Conservation (phyloP, 768 basidiomycete species). For the Amanita rubescens region DNA sequence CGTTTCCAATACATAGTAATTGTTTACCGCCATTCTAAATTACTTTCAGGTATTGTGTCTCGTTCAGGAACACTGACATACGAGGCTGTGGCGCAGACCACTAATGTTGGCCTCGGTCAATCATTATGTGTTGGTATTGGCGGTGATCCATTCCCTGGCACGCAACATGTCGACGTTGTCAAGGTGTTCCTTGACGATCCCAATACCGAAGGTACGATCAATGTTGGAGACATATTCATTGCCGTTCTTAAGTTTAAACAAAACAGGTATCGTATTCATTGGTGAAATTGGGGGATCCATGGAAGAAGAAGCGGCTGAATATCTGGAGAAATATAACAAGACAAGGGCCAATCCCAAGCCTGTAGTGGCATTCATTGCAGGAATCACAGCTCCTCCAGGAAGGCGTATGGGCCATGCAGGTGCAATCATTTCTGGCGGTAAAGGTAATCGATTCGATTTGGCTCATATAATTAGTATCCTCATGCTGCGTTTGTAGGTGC, state of each 20-base stretch:
- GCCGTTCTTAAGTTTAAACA: conserved; percentile 1
- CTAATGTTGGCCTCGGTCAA: conserved; percentile 91
- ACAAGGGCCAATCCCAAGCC: conserved; percentile 84
- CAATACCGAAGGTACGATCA: conserved; percentile 71
- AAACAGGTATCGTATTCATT: conserved; percentile 87
- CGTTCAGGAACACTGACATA: conserved; percentile 96
- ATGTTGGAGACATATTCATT: not conserved
- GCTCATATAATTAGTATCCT: not conserved
- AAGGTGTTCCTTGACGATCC: conserved; percentile 95
- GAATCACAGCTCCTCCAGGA: conserved; percentile 95
- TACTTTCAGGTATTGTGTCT: conserved; percentile 79
- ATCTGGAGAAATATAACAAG: conserved; percentile 89
- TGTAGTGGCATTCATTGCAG: conserved; percentile 96
- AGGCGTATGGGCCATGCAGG: conserved; percentile 98
- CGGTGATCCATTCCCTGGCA: conserved; percentile 95
- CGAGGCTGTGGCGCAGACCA: conserved; percentile 98
- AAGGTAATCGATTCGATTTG: conserved; percentile 47
- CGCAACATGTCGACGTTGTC: conserved; percentile 91
- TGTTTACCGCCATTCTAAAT: not conserved
- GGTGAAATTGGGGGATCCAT: conserved; percentile 99
- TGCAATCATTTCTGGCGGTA: conserved; percentile 96
- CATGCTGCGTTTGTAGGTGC: conserved; percentile 44
- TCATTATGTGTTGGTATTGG: conserved; percentile 96
- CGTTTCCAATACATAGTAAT: conserved; percentile 13
- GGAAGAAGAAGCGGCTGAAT: conserved; percentile 99